Evolutionary conservation across 2,329 filamentous ascomycete species (phyloP).

Genomic region (Venturia carpophila): DNA sequence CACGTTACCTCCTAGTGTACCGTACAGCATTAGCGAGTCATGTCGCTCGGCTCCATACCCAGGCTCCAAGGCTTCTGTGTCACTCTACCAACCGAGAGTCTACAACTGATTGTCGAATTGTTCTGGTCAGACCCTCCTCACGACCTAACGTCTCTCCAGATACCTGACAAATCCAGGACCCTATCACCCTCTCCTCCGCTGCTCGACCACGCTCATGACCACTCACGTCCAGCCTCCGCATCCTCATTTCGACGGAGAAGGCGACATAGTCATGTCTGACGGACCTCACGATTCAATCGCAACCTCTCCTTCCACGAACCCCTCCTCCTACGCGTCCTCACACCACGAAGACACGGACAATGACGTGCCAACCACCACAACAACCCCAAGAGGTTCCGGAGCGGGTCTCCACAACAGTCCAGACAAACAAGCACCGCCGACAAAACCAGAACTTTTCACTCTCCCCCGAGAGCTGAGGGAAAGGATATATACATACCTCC

Average conservation of each 20-base stretch:
- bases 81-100: too few species aligned
- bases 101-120: too few species aligned
- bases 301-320: not conserved
- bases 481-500: constrained; percentile 29
- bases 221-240: not conserved
- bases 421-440: constrained; percentile 1
- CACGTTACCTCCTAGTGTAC: too few species aligned
- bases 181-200: not conserved
- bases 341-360: not conserved
- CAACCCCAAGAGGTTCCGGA: not conserved
- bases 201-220: not conserved
- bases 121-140: too few species aligned
- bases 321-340: not conserved
- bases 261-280: constrained; percentile 7
- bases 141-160: too few species aligned
- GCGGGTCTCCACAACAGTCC: not conserved
- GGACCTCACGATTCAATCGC: constrained; percentile 3
- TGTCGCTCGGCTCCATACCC: not conserved
- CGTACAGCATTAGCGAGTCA: not conserved
- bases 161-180: too few species aligned
- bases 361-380: constrained; percentile 4
- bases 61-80: too few species aligned
- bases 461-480: constrained; percentile 33
- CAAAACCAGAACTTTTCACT: constrained; percentile 25
- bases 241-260: constrained; percentile 3